Evolutionary conservation across 176 grass and related monocot genomes (phyloP).

Genomic region (Typha latifolia): DNA sequence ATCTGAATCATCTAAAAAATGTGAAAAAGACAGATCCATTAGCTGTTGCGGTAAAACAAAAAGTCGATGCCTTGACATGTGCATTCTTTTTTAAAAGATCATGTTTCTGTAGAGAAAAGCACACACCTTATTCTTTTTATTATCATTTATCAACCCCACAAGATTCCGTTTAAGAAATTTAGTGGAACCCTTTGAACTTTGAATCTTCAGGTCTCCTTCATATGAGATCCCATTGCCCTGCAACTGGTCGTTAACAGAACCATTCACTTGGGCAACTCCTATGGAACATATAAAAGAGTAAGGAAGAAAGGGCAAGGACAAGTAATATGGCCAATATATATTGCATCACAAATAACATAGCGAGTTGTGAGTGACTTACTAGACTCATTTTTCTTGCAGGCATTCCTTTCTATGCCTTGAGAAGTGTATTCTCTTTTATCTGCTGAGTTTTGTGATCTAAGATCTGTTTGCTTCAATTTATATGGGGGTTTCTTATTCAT

Average conservation of each 20-base stretch:
- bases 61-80: background rate
- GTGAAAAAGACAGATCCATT: background rate
- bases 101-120: slow-evolving; percentile 12
- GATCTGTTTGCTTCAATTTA: slow-evolving; percentile 30
- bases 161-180: slow-evolving; percentile 84
- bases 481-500: slow-evolving; percentile 63
- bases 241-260: slow-evolving; percentile 13
- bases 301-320: background rate
- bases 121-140: slow-evolving; percentile 79
- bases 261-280: slow-evolving; percentile 30
- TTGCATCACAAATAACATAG: slow-evolving; percentile 5
- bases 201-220: slow-evolving; percentile 46
- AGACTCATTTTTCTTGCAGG: slow-evolving; percentile 56
- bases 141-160: slow-evolving; percentile 88
- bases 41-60: background rate
- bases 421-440: slow-evolving; percentile 52
- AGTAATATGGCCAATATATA: background rate
- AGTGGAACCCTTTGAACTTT: slow-evolving; percentile 58
- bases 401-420: slow-evolving; percentile 41
- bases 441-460: slow-evolving; percentile 47
- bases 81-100: background rate
- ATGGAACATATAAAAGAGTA: slow-evolving; percentile 5
- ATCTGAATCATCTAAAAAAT: slow-evolving; percentile 40
- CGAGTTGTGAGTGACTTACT: slow-evolving; percentile 48
- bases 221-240: slow-evolving; percentile 32